Evolutionary conservation across 352 stramenopile species (phyloP).

Genomic region (Phytophthora idaei): DNA sequence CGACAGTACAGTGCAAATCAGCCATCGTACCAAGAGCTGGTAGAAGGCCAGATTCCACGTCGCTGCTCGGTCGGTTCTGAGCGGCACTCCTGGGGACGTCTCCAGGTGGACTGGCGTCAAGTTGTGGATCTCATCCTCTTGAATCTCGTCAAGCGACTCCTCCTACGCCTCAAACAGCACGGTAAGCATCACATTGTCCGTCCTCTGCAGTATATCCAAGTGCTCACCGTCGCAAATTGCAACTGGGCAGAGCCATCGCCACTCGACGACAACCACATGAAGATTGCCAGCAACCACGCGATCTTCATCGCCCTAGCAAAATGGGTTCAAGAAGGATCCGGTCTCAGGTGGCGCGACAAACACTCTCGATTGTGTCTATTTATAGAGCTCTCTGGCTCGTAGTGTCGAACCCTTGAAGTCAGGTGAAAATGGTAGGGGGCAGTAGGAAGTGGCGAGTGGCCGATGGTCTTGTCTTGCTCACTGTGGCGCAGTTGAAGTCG

Average conservation of each 20-base stretch:
- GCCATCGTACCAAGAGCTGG: slow-evolving; percentile 25
- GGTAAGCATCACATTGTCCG: not conserved
- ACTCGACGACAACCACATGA: slow-evolving; percentile 4
- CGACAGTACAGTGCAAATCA: not conserved
- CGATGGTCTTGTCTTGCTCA: slow-evolving; percentile 7
- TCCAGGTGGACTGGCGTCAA: slow-evolving; percentile 17
- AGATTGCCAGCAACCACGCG: slow-evolving; percentile 19
- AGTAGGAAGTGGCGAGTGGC: not conserved
- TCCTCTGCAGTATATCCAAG: not conserved
- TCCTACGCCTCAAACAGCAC: slow-evolving; percentile 15
- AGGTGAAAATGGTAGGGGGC: slow-evolving; percentile 4
- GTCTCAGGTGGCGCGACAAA: slow-evolving; percentile 13
- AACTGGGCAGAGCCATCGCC: slow-evolving; percentile 9
- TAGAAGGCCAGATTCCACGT: slow-evolving; percentile 18
- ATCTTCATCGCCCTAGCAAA: slow-evolving; percentile 25
- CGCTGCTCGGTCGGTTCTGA: not conserved
- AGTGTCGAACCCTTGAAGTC: not conserved
- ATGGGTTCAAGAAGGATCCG: not conserved
- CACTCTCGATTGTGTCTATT: slow-evolving; percentile 15
- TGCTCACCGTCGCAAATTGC: slow-evolving; percentile 25
- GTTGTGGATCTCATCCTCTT: slow-evolving; percentile 21
- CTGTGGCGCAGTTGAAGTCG: slow-evolving; percentile 5
- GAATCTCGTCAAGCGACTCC: slow-evolving; percentile 27
- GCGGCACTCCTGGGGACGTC: slow-evolving; percentile 8
- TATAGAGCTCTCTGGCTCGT: slow-evolving; percentile 7